Base-by-base conservation (phyloP, 192 early-diverging fungal species). In the Dispira simplex region DNA sequence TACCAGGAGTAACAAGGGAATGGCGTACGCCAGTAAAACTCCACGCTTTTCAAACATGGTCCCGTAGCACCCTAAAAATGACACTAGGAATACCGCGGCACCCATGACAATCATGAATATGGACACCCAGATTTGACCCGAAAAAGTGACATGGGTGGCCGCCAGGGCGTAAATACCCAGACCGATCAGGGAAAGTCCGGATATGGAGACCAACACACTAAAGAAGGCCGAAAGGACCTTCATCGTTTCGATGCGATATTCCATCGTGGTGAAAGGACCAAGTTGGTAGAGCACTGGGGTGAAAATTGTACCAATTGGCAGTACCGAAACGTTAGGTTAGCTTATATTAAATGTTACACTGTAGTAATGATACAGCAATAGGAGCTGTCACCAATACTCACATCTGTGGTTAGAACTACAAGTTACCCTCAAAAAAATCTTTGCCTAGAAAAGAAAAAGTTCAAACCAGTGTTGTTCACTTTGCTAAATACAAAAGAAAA, bases 31-130 rank as follows among this genome's bases (percentile, higher is more conserved):
- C 28, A 60, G 11, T 16, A 44, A 9, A 18, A 27, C 39, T 14
- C 44, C 32, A 18, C 58, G 58, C 39, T 44, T 27, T 21, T 60
- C 58, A 13, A 44, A 14, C 32, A 71, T 47, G 16, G 77, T 67
- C 18, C 79, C 75, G 26, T 72, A 59, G 39, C 70, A 73, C 8
- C 81, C 81, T 3, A 83, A 11, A 20, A 79, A 62, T 3, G 79
- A 75, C 20, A 76, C 46, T 14, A 71, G 11, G 6, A 73, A 63
- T 0, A 83, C 75, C 1, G 73, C 43, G 0, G 58, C 43, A 48
- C 81, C 81, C 20, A 75, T 48, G 0, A 75, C 63, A 39, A 79
- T 68, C 48, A 64, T 55, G 4, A 68, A 21, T 11, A 76, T 57
- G 11, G 79, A 77, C 49, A 80, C 28, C 58, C 58, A 60, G 43